Evolutionary conservation across 176 grass and related monocot genomes (phyloP), one percentile per base, ranked within the genome.

Genomic region (Zizania latifolia): DNA sequence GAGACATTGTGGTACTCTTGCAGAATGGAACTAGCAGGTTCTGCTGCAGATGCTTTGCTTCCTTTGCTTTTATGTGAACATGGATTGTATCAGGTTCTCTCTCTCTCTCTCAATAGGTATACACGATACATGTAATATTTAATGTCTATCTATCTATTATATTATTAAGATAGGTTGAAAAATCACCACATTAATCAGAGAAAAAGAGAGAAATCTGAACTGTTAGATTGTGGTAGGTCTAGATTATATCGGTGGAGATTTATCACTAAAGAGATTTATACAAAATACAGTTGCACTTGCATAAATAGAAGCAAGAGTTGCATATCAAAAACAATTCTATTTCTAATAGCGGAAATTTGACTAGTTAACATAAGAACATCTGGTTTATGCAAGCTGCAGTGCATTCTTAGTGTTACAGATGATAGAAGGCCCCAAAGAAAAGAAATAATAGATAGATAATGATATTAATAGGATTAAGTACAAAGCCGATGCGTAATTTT

Each of bases 31-130:
- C 61, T 98, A 54, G 86, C 89, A 43, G 79, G 91, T 82, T 89
- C 87, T 86, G 91, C 95, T 75, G 91, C 95, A 59, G 95, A 98
- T 90, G 84, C 91, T 82, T 57, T 94, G 37, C 86, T 98, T 89
- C 89, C 95, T 69, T 84, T 98, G 70, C 76, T 94, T 86, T 76
- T 98, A 36, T 98, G 95, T 37, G 91, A 98, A 71, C 95, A 92
- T 34, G 91, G 83, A 10, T 50, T 89, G 65, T 94, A 98, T 76
- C 95, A 98, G 91, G 91, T 98, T 64, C 54, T 19, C 56, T 61
- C 37, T 37, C 36, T 12, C 10, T 45, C 19, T 14, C 29, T 40
- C 16, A 63, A 68, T 68, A n/a, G 19, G 44, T 46, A 76, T 17
- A 0, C 5, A n/a, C 55, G 10, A 78, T 66, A 45, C 21, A 53